Percentiles rank a stretch among this genome's conserved stretches.
phyloP scores from a whole-genome alignment of 192 early-diverging fungal genomes.

The Funneliformis mosseae region DNA sequence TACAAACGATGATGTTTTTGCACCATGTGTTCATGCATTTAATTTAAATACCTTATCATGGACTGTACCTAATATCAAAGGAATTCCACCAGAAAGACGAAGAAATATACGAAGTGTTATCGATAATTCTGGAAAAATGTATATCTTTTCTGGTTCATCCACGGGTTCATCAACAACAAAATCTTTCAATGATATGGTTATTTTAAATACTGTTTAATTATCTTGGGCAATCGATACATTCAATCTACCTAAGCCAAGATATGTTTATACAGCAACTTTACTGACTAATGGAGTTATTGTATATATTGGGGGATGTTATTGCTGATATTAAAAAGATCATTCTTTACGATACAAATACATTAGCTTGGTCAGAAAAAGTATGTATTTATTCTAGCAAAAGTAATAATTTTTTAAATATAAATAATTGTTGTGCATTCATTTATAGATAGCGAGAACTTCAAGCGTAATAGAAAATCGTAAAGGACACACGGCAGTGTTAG shows the following conservation, averaged over 20 bases:
- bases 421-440: background rate
- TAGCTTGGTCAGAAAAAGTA: background rate
- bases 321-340: background rate
- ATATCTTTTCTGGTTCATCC: background rate
- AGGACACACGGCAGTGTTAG: background rate
- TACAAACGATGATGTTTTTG: background rate
- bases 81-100: background rate
- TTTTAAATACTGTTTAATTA: background rate
- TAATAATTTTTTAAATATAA: background rate
- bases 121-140: background rate
- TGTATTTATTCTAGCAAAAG: background rate
- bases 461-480: background rate
- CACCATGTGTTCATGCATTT: background rate
- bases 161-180: background rate
- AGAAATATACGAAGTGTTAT: background rate
- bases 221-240: background rate
- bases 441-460: background rate
- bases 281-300: background rate
- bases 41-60: background rate
- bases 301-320: background rate
- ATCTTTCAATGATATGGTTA: background rate
- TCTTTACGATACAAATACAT: background rate
- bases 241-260: too few species aligned
- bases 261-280: background rate
- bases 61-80: background rate